Conservation (phyloP, 441 rosid genomes). For the Croton setiger region DNA sequence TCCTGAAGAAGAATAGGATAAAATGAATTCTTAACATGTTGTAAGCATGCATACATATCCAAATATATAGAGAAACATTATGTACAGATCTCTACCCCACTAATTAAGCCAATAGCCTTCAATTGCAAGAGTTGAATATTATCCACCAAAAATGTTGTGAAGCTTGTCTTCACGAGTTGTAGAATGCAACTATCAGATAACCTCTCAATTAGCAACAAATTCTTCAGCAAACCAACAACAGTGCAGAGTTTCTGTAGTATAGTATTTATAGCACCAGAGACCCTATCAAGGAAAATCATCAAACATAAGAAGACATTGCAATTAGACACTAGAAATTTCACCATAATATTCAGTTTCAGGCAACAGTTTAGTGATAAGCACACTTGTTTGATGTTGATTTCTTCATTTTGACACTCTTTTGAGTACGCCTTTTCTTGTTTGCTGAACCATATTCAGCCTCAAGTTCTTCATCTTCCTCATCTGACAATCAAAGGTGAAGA, state of each 20-base stretch:
- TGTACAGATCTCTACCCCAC: conserved; percentile 60
- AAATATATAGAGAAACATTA: conserved; percentile 19
- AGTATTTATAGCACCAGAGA: conserved; percentile 75
- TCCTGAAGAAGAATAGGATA: conserved; percentile 4
- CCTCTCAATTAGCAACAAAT: conserved; percentile 83
- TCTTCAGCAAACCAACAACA: conserved; percentile 86
- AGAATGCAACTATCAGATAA: conserved; percentile 97
- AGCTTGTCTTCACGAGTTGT: conserved; percentile 87
- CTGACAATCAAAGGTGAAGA: conserved; percentile 38
- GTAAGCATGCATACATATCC: conserved; percentile 8
- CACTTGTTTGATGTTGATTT: conserved; percentile 76
- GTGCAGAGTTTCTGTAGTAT: conserved; percentile 94
- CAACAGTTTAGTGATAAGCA: conserved; percentile 34
- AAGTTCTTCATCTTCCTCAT: conserved; percentile 80
- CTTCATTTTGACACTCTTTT: conserved; percentile 73
- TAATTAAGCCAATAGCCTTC: conserved; percentile 80
- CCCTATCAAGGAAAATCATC: conserved; percentile 55
- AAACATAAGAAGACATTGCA: conserved; percentile 26
- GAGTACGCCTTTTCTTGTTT: conserved; percentile 71
- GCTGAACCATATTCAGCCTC: conserved; percentile 71
- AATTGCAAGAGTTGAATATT: conserved; percentile 96
- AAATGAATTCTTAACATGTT: background rate
- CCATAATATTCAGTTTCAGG: conserved; percentile 16
- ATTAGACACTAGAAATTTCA: conserved; percentile 3
- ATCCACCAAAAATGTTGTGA: conserved; percentile 90